These are phyloP conservation scores for Suillus subalutaceus DNA, from an alignment of 768 basidiomycete species.

Conservation along the genomic window DNA sequence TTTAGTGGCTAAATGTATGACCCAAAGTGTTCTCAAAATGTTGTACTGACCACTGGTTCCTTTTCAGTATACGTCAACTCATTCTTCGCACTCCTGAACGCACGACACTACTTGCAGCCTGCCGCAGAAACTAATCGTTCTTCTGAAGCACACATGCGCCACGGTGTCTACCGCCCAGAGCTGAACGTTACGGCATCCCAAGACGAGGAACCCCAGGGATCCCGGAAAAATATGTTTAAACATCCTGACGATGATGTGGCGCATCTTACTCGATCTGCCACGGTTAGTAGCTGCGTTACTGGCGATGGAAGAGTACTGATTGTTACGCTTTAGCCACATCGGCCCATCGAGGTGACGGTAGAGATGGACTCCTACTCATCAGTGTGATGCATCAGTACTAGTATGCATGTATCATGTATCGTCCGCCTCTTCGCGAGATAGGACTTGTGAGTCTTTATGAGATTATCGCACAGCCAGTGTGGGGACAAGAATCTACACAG, in stretches of 20 bases:
- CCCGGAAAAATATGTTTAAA: background rate
- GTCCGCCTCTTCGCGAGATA: background rate
- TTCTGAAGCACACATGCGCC: background rate
- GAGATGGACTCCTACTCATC: background rate
- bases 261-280: background rate
- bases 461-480: background rate
- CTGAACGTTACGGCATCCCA: background rate
- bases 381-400: background rate
- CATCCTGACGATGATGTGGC: background rate
- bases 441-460: background rate
- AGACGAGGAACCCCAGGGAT: background rate
- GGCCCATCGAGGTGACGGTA: background rate
- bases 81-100: slow-evolving; percentile 9
- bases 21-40: background rate
- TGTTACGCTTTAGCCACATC: background rate
- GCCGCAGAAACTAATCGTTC: background rate
- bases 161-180: background rate
- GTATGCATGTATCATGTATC: background rate
- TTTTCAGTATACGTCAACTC: slow-evolving; percentile 12
- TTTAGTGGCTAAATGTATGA: background rate
- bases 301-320: background rate
- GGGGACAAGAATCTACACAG: background rate
- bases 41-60: background rate
- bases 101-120: slow-evolving; percentile 1
- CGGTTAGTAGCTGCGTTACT: background rate